Percentiles rank a stretch among this genome's conserved stretches.
Evolutionary conservation across 2,329 filamentous ascomycete species (phyloP).

Genomic region (Cytospora piceicola): DNA sequence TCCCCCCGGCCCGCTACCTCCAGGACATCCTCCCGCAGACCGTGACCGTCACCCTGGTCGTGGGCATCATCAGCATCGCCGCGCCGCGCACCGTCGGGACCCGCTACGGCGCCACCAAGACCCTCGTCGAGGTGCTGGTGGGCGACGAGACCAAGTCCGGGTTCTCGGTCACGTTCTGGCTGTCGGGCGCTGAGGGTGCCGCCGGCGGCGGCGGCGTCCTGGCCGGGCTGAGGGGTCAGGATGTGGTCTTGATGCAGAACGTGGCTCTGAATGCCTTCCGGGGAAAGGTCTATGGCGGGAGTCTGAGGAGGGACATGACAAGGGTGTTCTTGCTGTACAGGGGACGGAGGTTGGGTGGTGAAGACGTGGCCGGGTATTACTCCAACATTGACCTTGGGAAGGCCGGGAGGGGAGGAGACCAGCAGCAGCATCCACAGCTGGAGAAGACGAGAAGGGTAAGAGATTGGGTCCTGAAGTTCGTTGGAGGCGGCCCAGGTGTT

Average conservation of each 20-base stretch:
- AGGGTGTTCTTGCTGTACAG: conserved; percentile 69
- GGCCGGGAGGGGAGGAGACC: conserved; percentile 29
- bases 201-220: conserved; percentile 41
- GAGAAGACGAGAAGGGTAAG: conserved; percentile 69
- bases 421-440: conserved; percentile 52
- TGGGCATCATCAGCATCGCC: conserved; percentile 73
- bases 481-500: conserved; percentile 47
- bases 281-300: conserved; percentile 82
- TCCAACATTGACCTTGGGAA: conserved; percentile 52
- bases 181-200: conserved; percentile 48
- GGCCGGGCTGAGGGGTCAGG: conserved; percentile 63
- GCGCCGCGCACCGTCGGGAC: conserved; percentile 71
- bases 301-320: conserved; percentile 72
- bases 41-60: conserved; percentile 80
- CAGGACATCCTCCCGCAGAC: conserved; percentile 75
- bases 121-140: conserved; percentile 76
- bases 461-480: conserved; percentile 76
- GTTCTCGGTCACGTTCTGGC: conserved; percentile 86
- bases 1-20: conserved; percentile 71
- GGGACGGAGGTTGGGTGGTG: conserved; percentile 51
- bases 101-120: conserved; percentile 62
- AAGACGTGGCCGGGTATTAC: conserved; percentile 61
- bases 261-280: conserved; percentile 78
- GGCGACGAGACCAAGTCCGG: conserved; percentile 84
- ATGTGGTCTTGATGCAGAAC: conserved; percentile 79